Evolutionary conservation across 139 green algal genomes (phyloP), one percentile per base, ranked within the genome.

Genomic region (Diplosphaera chodatii): DNA sequence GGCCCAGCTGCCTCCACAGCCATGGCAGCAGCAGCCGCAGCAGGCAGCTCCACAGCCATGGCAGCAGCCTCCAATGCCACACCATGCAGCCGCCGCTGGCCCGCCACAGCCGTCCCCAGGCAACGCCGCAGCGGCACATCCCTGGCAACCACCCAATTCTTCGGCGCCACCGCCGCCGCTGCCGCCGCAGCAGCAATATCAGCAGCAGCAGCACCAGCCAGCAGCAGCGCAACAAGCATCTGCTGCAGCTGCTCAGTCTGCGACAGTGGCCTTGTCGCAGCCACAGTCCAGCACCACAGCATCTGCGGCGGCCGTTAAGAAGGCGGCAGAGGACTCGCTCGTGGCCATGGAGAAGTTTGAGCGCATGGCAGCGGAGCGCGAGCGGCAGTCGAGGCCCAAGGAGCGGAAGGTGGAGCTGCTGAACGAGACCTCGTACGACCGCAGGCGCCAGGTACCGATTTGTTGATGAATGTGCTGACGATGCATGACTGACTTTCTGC

Each of bases 371-470:
- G 82, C 75, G 18, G 75, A 85, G 70, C 75, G 75, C 33, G 77
- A 78, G 30, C 15, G 71, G 40, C 33, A 66, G 41, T 34, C 62
- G 23, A 20, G 64, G 67, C 8, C 48, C 6, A 64, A 70, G 8
- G 64, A 78, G 59, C 28, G 33, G 27, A 25, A 59, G 20, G 32
- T 76, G 31, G 79, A 78, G 1, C 66, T 89, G 64, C 71, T 90
- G 3, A 90, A 90, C 55, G 82, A 90, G 73, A 91, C 83, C 0
- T 76, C 69, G 1, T 91, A 83, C 67, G 86, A 91, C 71, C 68
- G 86, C 40, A 72, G 86, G n/a, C 62, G 56, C 21, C 29, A 68
- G 32, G 48, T 59, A 18, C 16, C 13, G 8, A 48, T 48, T 10
- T 48, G 8, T 10, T 48, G 37, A 48, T 48, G 37, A 48, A 10